Evolutionary conservation across 176 grass and related monocot species (phyloP), one percentile per base, ranked within the genome.

Genomic region (Secale cereale): DNA sequence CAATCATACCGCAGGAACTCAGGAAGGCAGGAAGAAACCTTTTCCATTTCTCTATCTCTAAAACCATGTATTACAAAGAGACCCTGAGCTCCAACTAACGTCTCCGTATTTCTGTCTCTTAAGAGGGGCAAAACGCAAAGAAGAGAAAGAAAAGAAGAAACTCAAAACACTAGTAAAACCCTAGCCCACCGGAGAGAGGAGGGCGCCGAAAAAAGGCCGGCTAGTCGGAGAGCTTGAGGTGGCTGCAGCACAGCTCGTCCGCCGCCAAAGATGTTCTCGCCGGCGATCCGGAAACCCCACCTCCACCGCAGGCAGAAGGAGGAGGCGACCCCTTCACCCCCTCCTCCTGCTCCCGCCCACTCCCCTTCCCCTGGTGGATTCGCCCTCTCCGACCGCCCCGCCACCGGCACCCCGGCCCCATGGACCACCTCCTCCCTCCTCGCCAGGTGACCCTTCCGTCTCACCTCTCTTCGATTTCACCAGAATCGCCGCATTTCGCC

Each of bases 381-480:
- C 81, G 74, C 59, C 79, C 78, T 85, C 5, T 67, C 80, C 71
- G 85, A 57, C 71, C 91, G 97, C 22, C 93, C 97, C 20, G 20
- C 78, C 69, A 98, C 97, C 0, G 93, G 97, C 77, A 98, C 97
- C 27, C 97, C 97, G 3, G 93, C 90, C 3, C 97, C 97, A 35
- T 98, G 97, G 93, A 80, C 59, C 78, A 80, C 93, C 37, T 91
- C 92, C n/a, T 87, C 90, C 84, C 84, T 98, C 63, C 83, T 90
- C 64, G 86, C 97, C 65, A 98, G 97, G 97, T 98, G 28, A 28
- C 61, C 30, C 11, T 28, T 78, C 26, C 16, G 57, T 48, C 80
- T 16, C 65, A 66, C 17, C 2, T 66, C 46, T 43, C 5, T 41
- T 82, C 48, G 68, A 37, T 19, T 28, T 83, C 25, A 68, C 82